These are phyloP conservation scores for Kwoniella europaea DNA, from an alignment of 768 basidiomycete genomes.

Conservation along the genomic window DNA sequence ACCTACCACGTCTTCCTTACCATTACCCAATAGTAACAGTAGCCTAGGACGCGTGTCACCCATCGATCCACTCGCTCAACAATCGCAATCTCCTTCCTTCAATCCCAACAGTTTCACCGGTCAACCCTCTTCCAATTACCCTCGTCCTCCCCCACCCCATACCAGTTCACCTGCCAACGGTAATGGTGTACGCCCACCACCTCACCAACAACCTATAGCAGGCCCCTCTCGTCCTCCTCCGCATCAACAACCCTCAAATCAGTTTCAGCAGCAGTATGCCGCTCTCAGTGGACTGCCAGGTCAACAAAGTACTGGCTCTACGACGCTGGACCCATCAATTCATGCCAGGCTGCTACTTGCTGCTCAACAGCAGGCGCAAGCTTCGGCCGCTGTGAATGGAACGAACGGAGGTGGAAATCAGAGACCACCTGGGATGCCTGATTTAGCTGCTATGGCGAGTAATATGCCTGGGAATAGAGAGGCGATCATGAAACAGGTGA, in stretches of 20 bases:
- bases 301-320: slow-evolving; percentile 10
- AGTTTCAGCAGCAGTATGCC: slow-evolving; percentile 25
- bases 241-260: slow-evolving; percentile 20
- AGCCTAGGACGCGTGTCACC: slow-evolving; percentile 23
- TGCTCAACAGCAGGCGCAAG: slow-evolving; percentile 31
- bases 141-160: slow-evolving; percentile 26
- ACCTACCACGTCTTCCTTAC: slow-evolving; percentile 19
- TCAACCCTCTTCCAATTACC: slow-evolving; percentile 12
- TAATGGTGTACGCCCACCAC: slow-evolving; percentile 1
- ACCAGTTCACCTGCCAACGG: background rate
- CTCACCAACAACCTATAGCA: slow-evolving; percentile 22
- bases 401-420: slow-evolving; percentile 4
- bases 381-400: slow-evolving; percentile 20
- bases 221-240: slow-evolving; percentile 27
- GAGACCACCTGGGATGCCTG: slow-evolving; percentile 10
- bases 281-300: slow-evolving; percentile 18
- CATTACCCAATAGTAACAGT: slow-evolving; percentile 23
- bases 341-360: slow-evolving; percentile 20
- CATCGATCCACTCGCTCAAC: slow-evolving; percentile 1
- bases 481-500: slow-evolving; percentile 47
- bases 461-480: slow-evolving; percentile 37
- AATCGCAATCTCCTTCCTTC: slow-evolving; percentile 5
- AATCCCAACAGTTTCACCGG: slow-evolving; percentile 10
- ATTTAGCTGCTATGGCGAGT: slow-evolving; percentile 33
- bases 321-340: slow-evolving; percentile 10